Conservation (phyloP, 2,329 filamentous ascomycete species). For the Fusarium subglutinans region DNA sequence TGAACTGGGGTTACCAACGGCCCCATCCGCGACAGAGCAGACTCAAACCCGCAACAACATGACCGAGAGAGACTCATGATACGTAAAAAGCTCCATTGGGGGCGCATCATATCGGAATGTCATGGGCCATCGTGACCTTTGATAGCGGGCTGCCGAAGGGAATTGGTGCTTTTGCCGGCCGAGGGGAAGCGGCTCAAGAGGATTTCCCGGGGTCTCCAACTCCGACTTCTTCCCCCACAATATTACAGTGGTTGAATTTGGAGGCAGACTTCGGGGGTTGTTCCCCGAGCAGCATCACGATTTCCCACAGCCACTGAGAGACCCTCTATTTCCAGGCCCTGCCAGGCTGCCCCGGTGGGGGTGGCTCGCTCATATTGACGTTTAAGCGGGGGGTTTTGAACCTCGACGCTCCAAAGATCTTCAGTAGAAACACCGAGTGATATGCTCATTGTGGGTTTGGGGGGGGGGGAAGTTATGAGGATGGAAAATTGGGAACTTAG, state of each 20-base stretch:
- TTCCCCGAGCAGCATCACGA: slow-evolving; percentile 25
- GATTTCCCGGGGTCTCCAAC: slow-evolving; percentile 47
- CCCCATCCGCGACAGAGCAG: slow-evolving; percentile 14
- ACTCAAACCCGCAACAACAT: slow-evolving; percentile 19
- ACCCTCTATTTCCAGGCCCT: slow-evolving; percentile 20
- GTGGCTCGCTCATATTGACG: slow-evolving; percentile 40
- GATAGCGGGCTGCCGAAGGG: slow-evolving; percentile 20
- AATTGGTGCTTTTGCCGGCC: slow-evolving; percentile 38
- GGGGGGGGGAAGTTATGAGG: not conserved
- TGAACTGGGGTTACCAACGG: slow-evolving; percentile 27
- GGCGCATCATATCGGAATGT: slow-evolving; percentile 32
- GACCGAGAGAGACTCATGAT: slow-evolving; percentile 32
- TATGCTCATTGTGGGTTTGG: slow-evolving; percentile 24
- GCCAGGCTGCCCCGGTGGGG: slow-evolving; percentile 32
- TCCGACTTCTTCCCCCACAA: slow-evolving; percentile 43
- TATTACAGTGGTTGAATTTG: not conserved
- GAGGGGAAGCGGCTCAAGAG: slow-evolving; percentile 47
- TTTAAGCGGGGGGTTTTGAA: slow-evolving; percentile 29
- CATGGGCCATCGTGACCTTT: slow-evolving; percentile 37
- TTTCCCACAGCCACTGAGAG: slow-evolving; percentile 17
- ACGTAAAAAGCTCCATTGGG: slow-evolving; percentile 18
- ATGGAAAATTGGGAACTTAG: not conserved
- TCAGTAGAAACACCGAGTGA: slow-evolving; percentile 28
- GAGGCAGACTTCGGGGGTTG: slow-evolving; percentile 16
- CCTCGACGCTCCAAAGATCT: not conserved